phyloP scores from a whole-genome alignment of 106 monocot species.

The Dactylorhiza incarnata region DNA sequence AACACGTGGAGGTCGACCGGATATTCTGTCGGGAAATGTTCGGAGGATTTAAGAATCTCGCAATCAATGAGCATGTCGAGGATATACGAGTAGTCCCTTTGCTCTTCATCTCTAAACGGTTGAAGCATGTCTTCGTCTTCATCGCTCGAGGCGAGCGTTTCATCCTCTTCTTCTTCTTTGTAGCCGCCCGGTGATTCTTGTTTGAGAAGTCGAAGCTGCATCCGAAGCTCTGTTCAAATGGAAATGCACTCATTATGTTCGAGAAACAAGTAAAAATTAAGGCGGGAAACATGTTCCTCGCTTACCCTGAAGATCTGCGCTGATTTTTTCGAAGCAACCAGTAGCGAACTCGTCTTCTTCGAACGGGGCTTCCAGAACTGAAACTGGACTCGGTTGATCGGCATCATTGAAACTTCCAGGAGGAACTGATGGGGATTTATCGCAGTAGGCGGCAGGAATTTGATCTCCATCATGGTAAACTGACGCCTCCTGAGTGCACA shows the following conservation, averaged over 20 bases:
- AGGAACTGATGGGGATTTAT: neutral
- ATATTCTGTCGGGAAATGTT: conserved; percentile 14
- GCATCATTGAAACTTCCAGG: conserved; percentile 19
- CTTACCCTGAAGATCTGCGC: conserved; percentile 69
- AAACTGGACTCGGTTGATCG: conserved; percentile 62
- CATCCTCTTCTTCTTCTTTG: conserved; percentile 24
- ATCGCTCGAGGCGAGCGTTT: conserved; percentile 22
- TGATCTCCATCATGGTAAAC: conserved; percentile 2
- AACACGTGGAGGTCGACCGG: conserved; percentile 32
- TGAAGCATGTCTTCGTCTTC: conserved; percentile 25
- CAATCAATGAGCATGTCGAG: conserved; percentile 52
- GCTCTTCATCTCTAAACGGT: conserved; percentile 44
- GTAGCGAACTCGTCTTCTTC: conserved; percentile 33
- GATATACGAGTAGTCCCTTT: conserved; percentile 68
- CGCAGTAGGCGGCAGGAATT: neutral
- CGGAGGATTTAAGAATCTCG: conserved; percentile 21
- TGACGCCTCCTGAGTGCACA: neutral
- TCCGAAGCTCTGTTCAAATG: conserved; percentile 40
- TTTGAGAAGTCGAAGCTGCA: conserved; percentile 66
- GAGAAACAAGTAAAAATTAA: neutral
- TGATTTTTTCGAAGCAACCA: conserved; percentile 62
- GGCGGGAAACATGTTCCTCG: neutral
- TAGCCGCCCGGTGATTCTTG: conserved; percentile 19
- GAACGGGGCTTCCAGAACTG: conserved; percentile 48
- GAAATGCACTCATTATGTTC: too few relatives aligned